Evolutionary conservation across 1,284 basidiomycete species (phyloP).

Genomic region (Ceratobasidium sp.): DNA sequence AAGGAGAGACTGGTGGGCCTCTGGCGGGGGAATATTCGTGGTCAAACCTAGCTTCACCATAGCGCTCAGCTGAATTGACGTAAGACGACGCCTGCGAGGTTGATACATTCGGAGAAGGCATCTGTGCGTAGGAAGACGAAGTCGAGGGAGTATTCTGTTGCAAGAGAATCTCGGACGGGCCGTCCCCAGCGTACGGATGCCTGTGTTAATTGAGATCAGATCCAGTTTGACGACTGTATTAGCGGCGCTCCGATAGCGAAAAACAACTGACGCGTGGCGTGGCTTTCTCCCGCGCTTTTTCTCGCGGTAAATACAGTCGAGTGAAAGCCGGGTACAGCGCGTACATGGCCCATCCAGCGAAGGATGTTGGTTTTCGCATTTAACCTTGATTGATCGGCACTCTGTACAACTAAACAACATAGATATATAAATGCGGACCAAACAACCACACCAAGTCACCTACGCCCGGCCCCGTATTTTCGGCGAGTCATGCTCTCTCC

Average conservation of each 20-base stretch:
- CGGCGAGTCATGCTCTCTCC: background rate
- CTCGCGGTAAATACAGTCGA: slow-evolving; percentile 21
- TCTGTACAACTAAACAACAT: slow-evolving; percentile 11
- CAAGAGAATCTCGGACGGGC: slow-evolving; percentile 26
- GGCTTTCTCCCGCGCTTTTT: slow-evolving; percentile 34
- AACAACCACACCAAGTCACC: background rate
- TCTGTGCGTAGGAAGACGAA: background rate
- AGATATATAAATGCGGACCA: background rate
- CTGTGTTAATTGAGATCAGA: slow-evolving; percentile 18
- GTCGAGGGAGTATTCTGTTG: slow-evolving; percentile 17
- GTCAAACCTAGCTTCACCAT: slow-evolving; percentile 27
- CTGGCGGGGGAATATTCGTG: slow-evolving; percentile 20
- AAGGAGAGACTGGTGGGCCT: slow-evolving; percentile 17
- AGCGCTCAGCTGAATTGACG: slow-evolving; percentile 15
- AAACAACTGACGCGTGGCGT: slow-evolving; percentile 7
- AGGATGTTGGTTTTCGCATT: slow-evolving; percentile 31
- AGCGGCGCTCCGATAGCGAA: background rate
- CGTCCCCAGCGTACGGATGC: slow-evolving; percentile 28
- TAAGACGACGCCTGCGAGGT: slow-evolving; percentile 26
- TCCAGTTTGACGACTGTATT: background rate
- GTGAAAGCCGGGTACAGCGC: slow-evolving; percentile 15
- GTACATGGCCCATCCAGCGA: slow-evolving; percentile 16
- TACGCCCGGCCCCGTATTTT: slow-evolving; percentile 14
- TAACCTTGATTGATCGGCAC: slow-evolving; percentile 34
- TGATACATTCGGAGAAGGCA: slow-evolving; percentile 14